Conservation (phyloP, 257 asterid species). For the Handroanthus guayacan region DNA sequence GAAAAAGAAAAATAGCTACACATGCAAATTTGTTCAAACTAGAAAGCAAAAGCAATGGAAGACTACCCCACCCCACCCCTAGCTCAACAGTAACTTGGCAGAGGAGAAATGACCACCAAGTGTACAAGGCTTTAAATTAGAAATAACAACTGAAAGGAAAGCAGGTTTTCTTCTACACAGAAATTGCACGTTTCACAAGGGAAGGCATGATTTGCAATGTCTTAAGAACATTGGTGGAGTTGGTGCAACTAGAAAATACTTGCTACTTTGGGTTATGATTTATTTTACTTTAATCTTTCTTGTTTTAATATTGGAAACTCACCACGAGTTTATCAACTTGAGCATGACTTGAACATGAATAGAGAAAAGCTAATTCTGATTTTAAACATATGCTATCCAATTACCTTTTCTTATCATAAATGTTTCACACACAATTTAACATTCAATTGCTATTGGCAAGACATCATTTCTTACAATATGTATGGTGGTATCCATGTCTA, state of each 20-base stretch:
- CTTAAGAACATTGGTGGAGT: not conserved
- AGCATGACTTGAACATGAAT: not conserved
- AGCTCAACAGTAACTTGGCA: conserved; percentile 3
- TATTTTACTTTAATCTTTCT: conserved; percentile 1
- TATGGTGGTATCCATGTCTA: not conserved
- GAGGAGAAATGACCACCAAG: not conserved
- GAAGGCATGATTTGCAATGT: not conserved
- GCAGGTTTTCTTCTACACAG: not conserved
- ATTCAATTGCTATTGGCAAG: not conserved
- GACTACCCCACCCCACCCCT: not conserved
- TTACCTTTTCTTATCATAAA: conserved; percentile 1
- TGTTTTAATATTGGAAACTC: not conserved
- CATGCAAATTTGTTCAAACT: conserved; percentile 14
- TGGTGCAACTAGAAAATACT: not conserved
- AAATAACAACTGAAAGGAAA: conserved; percentile 12
- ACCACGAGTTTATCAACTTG: not conserved
- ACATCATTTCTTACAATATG: not conserved
- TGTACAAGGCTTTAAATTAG: conserved; percentile 16
- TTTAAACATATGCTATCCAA: not conserved
- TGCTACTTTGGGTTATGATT: not conserved
- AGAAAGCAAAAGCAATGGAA: not conserved
- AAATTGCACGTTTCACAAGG: not conserved
- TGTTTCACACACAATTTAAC: not conserved
- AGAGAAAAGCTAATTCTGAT: not conserved
- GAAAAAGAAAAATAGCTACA: not conserved